Percentiles rank a stretch among this genome's conserved stretches.
These are phyloP conservation scores for Podospora anserina DNA, from an alignment of 495 filamentous ascomycete species.

Conservation along the genomic window DNA sequence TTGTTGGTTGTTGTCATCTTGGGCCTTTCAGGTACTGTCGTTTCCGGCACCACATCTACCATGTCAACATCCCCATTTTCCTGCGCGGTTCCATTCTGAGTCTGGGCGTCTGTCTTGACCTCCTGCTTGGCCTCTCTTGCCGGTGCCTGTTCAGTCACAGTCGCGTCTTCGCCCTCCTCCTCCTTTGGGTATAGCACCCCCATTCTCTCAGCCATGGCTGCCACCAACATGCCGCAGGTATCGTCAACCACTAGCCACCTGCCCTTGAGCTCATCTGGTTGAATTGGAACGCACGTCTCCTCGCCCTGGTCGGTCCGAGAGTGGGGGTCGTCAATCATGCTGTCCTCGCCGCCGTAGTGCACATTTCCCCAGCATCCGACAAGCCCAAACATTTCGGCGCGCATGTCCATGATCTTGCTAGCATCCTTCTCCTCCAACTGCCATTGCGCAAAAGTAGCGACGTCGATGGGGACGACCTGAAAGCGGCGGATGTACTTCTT, in stretches of 20 bases:
- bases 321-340: constrained; percentile 30
- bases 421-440: constrained; percentile 74
- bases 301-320: constrained; percentile 27
- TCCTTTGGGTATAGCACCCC: constrained; percentile 64
- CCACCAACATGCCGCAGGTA: constrained; percentile 78
- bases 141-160: constrained; percentile 9
- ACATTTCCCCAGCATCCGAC: constrained; percentile 53
- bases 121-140: constrained; percentile 7
- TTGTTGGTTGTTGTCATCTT: constrained; percentile 26
- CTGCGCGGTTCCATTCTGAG: constrained; percentile 1
- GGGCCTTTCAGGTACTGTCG: constrained; percentile 7
- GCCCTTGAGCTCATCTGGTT: constrained; percentile 43
- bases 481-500: constrained; percentile 91
- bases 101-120: constrained; percentile 3
- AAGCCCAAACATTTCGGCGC: constrained; percentile 79
- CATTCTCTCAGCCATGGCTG: constrained; percentile 88
- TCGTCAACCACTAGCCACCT: constrained; percentile 90
- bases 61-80: constrained; percentile 23
- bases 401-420: constrained; percentile 76
- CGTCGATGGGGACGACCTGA: constrained; percentile 76
- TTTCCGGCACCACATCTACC: constrained; percentile 12
- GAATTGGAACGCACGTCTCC: constrained; percentile 23
- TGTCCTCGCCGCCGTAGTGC: constrained; percentile 44
- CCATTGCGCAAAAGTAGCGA: constrained; percentile 67
- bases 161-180: constrained; percentile 34